A percentile compares a stretch with the other conserved stretches of the same genome.
Conservation (phyloP, 768 basidiomycete genomes). For the Cystobasidium tubakii region DNA sequence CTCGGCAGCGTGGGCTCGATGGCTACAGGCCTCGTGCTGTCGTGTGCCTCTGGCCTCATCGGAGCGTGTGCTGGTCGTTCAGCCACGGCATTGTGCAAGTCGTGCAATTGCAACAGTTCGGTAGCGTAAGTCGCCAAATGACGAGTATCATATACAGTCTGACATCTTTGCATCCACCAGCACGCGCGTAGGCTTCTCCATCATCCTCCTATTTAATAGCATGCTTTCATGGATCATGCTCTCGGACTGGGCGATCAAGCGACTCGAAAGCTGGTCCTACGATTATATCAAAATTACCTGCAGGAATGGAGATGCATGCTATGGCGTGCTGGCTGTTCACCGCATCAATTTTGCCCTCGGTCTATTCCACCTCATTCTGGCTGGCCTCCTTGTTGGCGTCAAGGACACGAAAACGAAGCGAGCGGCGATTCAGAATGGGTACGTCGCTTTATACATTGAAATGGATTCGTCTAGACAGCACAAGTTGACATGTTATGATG, state of each 20-base stretch:
- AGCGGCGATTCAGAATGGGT: conserved; percentile 96
- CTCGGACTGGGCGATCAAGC: conserved; percentile 74
- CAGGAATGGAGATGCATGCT: conserved; percentile 74
- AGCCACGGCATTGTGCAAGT: conserved; percentile 61
- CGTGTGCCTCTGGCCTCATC: conserved; percentile 18
- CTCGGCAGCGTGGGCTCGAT: conserved; percentile 24
- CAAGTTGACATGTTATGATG: neutral
- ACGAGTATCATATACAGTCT: no score
- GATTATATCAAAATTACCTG: conserved; percentile 99
- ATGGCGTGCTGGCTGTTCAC: conserved; percentile 92
- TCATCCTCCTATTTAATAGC: conserved; percentile 92
- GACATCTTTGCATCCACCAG: conserved; percentile 2
- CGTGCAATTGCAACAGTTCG: conserved; percentile 97
- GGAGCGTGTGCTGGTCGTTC: conserved; percentile 28
- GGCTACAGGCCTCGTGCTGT: conserved; percentile 14
- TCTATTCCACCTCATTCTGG: conserved; percentile 77
- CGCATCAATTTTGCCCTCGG: conserved; percentile 92
- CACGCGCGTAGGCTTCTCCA: conserved; percentile 53
- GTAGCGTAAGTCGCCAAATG: conserved; percentile 61
- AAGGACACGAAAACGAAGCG: conserved; percentile 85
- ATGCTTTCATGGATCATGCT: conserved; percentile 96
- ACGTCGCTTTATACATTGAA: no score
- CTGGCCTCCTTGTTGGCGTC: conserved; percentile 73
- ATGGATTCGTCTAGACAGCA: no score
- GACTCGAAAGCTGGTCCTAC: conserved; percentile 84